Conservation (phyloP, 257 asterid species). For the Solanum sparsipilum region DNA sequence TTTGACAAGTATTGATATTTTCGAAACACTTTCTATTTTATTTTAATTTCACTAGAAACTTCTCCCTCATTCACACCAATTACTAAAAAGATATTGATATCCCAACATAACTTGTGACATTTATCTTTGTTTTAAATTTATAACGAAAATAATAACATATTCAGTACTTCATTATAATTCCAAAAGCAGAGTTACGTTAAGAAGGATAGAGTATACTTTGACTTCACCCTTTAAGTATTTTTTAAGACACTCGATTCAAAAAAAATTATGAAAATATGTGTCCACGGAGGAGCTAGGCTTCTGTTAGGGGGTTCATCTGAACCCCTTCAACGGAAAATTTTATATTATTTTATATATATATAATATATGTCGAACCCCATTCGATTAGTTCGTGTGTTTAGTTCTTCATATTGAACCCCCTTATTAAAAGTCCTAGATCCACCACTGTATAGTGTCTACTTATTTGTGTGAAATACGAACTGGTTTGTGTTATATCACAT, state of each 20-base stretch:
- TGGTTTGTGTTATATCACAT: neutral
- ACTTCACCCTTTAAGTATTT: neutral
- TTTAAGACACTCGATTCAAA: neutral
- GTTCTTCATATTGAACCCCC: too few species aligned
- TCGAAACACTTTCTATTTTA: neutral
- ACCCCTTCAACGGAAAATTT: too few species aligned
- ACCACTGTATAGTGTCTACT: neutral
- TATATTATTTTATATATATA: too few species aligned
- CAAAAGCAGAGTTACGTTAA: neutral
- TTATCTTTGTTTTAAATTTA: neutral
- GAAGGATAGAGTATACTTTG: accelerated
- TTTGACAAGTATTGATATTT: neutral
- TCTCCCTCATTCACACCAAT: neutral
- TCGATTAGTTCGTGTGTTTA: too few species aligned
- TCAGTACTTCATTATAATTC: neutral
- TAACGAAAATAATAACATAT: neutral
- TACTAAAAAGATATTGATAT: neutral
- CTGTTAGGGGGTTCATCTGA: too few species aligned
- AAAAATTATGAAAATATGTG: accelerated
- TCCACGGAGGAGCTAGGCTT: too few species aligned
- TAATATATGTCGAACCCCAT: too few species aligned
- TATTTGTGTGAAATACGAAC: neutral
- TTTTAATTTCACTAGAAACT: neutral
- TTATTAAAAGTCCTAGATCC: too few species aligned
- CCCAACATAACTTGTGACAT: neutral